A percentile compares a stretch with the other conserved stretches of the same genome.
phyloP scores from a whole-genome alignment of 441 rosid species.

The Codiaeum variegatum region DNA sequence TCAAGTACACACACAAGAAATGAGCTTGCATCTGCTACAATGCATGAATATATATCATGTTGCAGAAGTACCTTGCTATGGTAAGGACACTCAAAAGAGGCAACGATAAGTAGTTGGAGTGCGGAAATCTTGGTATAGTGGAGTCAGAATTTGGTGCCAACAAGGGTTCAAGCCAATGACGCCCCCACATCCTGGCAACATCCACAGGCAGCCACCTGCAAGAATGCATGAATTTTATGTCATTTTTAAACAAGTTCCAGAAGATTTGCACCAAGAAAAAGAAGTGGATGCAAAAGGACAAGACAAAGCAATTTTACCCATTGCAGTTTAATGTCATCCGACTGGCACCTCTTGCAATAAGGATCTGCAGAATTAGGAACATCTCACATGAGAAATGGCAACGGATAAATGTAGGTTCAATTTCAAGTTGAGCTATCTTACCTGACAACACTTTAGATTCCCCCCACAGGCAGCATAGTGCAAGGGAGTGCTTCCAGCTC shows the following conservation, averaged over 20 bases:
- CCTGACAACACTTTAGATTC: conserved; percentile 93
- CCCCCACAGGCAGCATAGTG: conserved; percentile 99
- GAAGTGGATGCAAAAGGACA: conserved; percentile 1
- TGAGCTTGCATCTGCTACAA: not conserved
- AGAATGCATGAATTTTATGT: conserved; percentile 6
- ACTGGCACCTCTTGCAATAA: conserved; percentile 79
- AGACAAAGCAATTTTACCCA: conserved; percentile 49
- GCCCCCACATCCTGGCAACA: conserved; percentile 97
- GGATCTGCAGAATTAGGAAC: conserved; percentile 48
- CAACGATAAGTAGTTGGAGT: conserved; percentile 74
- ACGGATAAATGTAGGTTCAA: not conserved
- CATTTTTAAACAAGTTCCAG: not conserved
- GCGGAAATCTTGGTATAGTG: conserved; percentile 64
- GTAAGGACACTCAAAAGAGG: conserved; percentile 83
- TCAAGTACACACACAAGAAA: not conserved
- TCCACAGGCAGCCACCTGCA: conserved; percentile 90
- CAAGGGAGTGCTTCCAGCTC: conserved; percentile 97
- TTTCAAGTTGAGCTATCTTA: conserved; percentile 27
- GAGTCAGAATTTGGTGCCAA: conserved; percentile 67
- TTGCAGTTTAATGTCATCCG: conserved; percentile 76
- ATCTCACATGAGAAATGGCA: conserved; percentile 12
- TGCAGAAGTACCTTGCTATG: conserved; percentile 70
- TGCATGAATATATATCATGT: not conserved
- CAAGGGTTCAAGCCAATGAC: conserved; percentile 93
- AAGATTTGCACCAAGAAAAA: not conserved